Evolutionary conservation across 2,329 filamentous ascomycete species (phyloP).

Genomic region (Diaporthe nobilis): DNA sequence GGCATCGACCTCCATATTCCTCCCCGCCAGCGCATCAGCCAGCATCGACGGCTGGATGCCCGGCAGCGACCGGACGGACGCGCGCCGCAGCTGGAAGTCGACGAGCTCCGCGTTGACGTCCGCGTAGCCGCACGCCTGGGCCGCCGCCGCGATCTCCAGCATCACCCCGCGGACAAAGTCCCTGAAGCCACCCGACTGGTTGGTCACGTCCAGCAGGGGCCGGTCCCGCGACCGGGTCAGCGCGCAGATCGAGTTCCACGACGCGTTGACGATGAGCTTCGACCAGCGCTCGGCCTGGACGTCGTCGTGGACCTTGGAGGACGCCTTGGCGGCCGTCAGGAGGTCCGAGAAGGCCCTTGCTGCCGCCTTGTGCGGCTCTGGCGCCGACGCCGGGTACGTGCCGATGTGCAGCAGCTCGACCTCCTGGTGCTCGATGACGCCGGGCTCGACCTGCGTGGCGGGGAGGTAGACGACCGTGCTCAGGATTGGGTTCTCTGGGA

Average conservation of each 20-base stretch:
- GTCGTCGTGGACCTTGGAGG: slow-evolving; percentile 76
- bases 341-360: slow-evolving; percentile 54
- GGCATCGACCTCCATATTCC: slow-evolving; percentile 79
- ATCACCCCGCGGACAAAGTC: slow-evolving; percentile 68
- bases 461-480: slow-evolving; percentile 79
- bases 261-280: slow-evolving; percentile 82
- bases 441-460: slow-evolving; percentile 72
- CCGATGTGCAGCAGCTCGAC: slow-evolving; percentile 37
- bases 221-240: slow-evolving; percentile 72
- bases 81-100: slow-evolving; percentile 72
- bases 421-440: slow-evolving; percentile 34
- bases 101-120: slow-evolving; percentile 73
- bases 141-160: slow-evolving; percentile 77
- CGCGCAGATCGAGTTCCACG: slow-evolving; percentile 81
- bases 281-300: slow-evolving; percentile 82
- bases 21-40: slow-evolving; percentile 76
- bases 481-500: slow-evolving; percentile 72
- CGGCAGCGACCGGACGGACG: slow-evolving; percentile 74
- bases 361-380: slow-evolving; percentile 15
- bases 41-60: slow-evolving; percentile 78
- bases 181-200: neutral
- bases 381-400: slow-evolving; percentile 35
- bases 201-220: slow-evolving; percentile 60
- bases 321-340: slow-evolving; percentile 65
- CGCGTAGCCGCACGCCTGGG: slow-evolving; percentile 73